Evolutionary conservation across 2,329 filamentous ascomycete species (phyloP), one percentile per base, ranked within the genome.

Genomic region (Aspergillus neotritici): DNA sequence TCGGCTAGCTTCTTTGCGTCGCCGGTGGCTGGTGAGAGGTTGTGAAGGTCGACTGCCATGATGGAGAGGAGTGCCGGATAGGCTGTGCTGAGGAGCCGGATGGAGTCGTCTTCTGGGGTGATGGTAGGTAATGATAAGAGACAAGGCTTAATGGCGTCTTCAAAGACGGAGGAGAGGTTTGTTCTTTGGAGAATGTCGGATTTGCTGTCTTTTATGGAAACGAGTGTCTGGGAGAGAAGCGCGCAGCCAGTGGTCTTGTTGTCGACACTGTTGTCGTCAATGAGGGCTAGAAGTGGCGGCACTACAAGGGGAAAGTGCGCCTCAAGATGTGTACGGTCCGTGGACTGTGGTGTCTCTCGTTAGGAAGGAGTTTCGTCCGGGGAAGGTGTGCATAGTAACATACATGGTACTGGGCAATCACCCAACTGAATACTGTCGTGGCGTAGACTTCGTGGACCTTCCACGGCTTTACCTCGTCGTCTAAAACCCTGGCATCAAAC

Each of bases 61-160:
- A 95, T 73, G 0, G 69, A 67, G 13, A 85, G 66, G 3, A 94
- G 71, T 2, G 82, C 81, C 6, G 76, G 72, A 51, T 89, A 94
- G 0, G 84, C 80, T 5, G 75, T 72, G 5, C 64, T 58, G 1
- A 95, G 74, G 3, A 96, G 68, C 1, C 60, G 56, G 2, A 85
- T 58, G 4, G 86, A 86, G 43, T 93, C 85, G 0, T 74, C 61
- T 56, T 87, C 84, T 0, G 86, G 81, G 0, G 87, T 95, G 33
- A 94, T 70, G 10, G 76, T 80, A 0, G 91, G 90, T 5, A 95
- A 73, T 55, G 82, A 86, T 6, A 84, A 74, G n/a, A 95, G 75
- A 30, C 82, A 80, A 1, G 87, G 86, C 12, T 56, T 61, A 29
- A 73, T 50, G 16, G 69, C 69, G 33, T 72, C 68, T 54, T 68